Evolutionary conservation across 306 rosid genomes (phyloP).

Genomic region (Quercus rubra): DNA sequence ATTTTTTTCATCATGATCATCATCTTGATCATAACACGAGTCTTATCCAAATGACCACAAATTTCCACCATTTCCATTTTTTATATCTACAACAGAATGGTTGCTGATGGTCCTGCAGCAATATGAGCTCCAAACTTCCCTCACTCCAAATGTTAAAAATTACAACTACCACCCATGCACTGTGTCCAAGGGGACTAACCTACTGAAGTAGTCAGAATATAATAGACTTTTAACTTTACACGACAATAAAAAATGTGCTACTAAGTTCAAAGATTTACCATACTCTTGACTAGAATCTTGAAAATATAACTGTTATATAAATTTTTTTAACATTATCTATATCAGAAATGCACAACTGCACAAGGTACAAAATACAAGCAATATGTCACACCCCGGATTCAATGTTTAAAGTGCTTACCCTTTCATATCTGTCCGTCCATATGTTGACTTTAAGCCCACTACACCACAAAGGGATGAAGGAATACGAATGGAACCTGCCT

Average conservation of each 20-base stretch:
- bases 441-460: conserved; percentile 87
- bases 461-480: conserved; percentile 98
- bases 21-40: too few relatives aligned
- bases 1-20: too few relatives aligned
- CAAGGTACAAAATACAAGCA: background rate
- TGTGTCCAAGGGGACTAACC: background rate
- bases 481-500: conserved; percentile 90
- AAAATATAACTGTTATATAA: background rate
- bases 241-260: background rate
- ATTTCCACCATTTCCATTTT: too few relatives aligned
- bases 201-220: background rate
- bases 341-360: background rate
- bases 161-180: background rate
- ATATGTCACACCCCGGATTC: conserved; percentile 3
- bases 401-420: conserved; percentile 60
- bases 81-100: too few relatives aligned
- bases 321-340: background rate
- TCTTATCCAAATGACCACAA: too few relatives aligned
- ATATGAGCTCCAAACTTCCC: too few relatives aligned
- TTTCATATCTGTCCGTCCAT: conserved; percentile 65
- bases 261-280: background rate
- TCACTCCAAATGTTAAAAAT: too few relatives aligned
- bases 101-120: too few relatives aligned
- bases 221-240: background rate
- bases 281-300: background rate